A percentile compares a stretch with the other conserved stretches of the same genome.
These are phyloP conservation scores for Rhamnella rubrinervis DNA, from an alignment of 331 rosid species.

Conservation along the genomic window DNA sequence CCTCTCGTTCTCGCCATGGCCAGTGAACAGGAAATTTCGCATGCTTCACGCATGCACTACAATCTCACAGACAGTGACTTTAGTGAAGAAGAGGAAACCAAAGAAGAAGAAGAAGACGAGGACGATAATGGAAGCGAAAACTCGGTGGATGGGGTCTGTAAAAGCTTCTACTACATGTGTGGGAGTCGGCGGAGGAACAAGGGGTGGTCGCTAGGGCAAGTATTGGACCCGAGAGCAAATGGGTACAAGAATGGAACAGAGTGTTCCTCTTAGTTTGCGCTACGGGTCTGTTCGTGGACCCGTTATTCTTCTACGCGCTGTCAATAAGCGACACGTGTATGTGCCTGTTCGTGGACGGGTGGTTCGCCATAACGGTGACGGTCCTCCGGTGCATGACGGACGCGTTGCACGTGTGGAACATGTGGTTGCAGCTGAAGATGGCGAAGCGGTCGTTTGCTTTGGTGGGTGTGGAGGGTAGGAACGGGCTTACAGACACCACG, in stretches of 20 bases:
- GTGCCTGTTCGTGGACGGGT: constrained; percentile 86
- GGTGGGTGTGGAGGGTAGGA: neutral
- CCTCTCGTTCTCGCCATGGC: constrained; percentile 44
- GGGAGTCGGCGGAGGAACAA: constrained; percentile 10
- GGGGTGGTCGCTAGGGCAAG: constrained; percentile 28
- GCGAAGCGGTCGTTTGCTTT: constrained; percentile 41
- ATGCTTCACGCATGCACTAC: constrained; percentile 33
- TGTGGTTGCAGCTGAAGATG: constrained; percentile 75
- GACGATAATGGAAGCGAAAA: constrained; percentile 1
- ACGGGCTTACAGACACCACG: constrained; percentile 26
- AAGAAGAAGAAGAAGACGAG: neutral
- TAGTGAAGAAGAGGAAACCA: constrained; percentile 11
- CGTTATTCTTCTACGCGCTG: constrained; percentile 77
- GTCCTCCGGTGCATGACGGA: constrained; percentile 95
- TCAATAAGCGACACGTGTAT: constrained; percentile 72
- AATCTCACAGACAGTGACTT: constrained; percentile 18
- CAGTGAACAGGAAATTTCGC: constrained; percentile 31
- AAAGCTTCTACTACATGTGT: neutral
- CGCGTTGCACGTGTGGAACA: constrained; percentile 86
- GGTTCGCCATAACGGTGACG: constrained; percentile 86
- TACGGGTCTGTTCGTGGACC: constrained; percentile 79
- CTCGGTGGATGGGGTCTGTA: neutral
- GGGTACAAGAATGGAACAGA: constrained; percentile 89
- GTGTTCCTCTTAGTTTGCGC: constrained; percentile 69
- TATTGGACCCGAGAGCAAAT: constrained; percentile 58